Conservation (phyloP, 345 rosid species). For the Euphorbia lathyris region DNA sequence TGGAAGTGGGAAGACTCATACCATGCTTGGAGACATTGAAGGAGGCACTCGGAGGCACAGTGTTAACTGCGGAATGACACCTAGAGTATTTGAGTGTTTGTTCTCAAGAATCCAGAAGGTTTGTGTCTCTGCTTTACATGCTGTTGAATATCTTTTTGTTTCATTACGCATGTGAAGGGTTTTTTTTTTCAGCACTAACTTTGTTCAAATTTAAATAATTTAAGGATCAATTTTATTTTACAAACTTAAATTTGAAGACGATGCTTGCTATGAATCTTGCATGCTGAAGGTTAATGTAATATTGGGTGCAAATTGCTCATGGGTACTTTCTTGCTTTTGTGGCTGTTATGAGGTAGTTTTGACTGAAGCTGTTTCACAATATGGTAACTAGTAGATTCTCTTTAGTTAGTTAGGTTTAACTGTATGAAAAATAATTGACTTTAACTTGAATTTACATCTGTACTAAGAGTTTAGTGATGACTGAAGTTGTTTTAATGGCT, state of each 20-base stretch:
- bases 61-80: conserved; percentile 95
- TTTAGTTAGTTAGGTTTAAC: neutral
- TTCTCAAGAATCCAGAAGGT: conserved; percentile 96
- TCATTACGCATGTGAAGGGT: neutral
- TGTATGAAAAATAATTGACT: neutral
- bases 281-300: too few relatives aligned
- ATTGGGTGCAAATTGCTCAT: neutral
- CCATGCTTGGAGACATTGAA: conserved; percentile 99
- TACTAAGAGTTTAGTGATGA: conserved; percentile 1
- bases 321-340: neutral
- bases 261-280: too few relatives aligned
- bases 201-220: neutral
- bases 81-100: conserved; percentile 86
- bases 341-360: neutral
- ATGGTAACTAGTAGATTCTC: neutral
- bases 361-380: neutral
- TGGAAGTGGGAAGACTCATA: conserved; percentile 99
- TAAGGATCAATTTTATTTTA: too few relatives aligned
- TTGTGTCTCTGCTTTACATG: neutral
- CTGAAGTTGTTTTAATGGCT: neutral
- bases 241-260: too few relatives aligned
- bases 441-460: neutral
- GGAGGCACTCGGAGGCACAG: conserved; percentile 92
- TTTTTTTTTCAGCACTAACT: neutral
- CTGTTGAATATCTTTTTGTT: neutral